phyloP scores from a whole-genome alignment of 2,329 filamentous ascomycete species.

The Penicillium sp. region DNA sequence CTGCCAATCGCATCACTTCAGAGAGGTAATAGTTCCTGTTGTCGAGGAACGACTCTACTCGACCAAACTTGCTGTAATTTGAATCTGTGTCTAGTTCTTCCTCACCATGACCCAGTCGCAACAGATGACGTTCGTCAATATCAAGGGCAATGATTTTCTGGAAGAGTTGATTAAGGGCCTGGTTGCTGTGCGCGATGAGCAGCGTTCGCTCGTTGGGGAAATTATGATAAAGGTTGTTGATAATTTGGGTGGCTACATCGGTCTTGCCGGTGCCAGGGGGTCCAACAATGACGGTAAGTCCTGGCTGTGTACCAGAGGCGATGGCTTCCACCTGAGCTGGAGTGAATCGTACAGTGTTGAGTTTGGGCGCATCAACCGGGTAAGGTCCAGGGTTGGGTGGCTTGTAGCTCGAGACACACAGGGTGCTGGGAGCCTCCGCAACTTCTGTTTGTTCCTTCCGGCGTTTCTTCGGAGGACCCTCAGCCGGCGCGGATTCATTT shows the following conservation, averaged over 20 bases:
- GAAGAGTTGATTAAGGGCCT: slow-evolving; percentile 95
- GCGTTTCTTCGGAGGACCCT: slow-evolving; percentile 81
- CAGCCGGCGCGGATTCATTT: slow-evolving; percentile 55
- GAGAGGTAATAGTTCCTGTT: slow-evolving; percentile 77
- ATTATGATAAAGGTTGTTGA: slow-evolving; percentile 98
- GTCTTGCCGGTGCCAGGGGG: slow-evolving; percentile 98
- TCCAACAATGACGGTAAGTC: slow-evolving; percentile 89
- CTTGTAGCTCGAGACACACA: slow-evolving; percentile 88
- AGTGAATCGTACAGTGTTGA: slow-evolving; percentile 86
- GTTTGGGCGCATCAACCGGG: slow-evolving; percentile 77
- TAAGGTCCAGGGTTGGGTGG: slow-evolving; percentile 90
- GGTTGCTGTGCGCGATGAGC: slow-evolving; percentile 94
- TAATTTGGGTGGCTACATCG: slow-evolving; percentile 98
- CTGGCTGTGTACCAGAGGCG: slow-evolving; percentile 89
- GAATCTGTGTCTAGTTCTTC: slow-evolving; percentile 86
- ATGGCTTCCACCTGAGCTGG: slow-evolving; percentile 91
- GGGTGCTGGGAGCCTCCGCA: slow-evolving; percentile 64
- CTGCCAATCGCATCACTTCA: slow-evolving; percentile 85
- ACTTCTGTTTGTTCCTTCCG: slow-evolving; percentile 76
- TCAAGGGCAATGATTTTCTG: slow-evolving; percentile 96
- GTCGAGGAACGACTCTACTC: slow-evolving; percentile 93
- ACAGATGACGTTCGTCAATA: slow-evolving; percentile 91
- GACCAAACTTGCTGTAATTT: slow-evolving; percentile 90
- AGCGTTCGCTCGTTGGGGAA: slow-evolving; percentile 91
- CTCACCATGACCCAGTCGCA: slow-evolving; percentile 92